phyloP scores from a whole-genome alignment of 495 filamentous ascomycete genomes.

The Bryoglossum gracile region DNA sequence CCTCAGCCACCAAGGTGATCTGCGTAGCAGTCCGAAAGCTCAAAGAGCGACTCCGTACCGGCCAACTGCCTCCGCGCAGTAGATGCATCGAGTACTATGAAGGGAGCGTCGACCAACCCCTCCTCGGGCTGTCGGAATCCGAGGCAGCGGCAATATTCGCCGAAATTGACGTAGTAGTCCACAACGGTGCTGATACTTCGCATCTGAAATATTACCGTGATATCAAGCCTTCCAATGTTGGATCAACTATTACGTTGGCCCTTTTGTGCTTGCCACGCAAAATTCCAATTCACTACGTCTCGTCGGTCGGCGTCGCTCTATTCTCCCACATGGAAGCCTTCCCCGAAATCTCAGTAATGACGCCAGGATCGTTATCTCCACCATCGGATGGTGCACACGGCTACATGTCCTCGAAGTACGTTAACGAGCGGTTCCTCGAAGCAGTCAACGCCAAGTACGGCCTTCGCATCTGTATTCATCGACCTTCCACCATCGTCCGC shows the following conservation, averaged over 20 bases:
- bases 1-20: no score
- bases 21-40: no score
- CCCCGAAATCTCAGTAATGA: neutral
- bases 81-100: no score
- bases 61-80: no score
- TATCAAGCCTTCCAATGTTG: neutral
- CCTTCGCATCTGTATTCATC: neutral
- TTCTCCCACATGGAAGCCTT: neutral
- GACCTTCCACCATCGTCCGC: neutral
- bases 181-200: slow-evolving; percentile 15
- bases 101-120: no score
- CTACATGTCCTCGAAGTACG: neutral
- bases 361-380: neutral
- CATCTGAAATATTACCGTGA: neutral
- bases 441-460: neutral
- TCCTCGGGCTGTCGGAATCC: no score
- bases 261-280: neutral
- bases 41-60: no score
- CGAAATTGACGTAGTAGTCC: slow-evolving; percentile 23
- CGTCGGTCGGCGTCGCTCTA: neutral
- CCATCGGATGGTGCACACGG: neutral
- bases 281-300: neutral
- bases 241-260: neutral
- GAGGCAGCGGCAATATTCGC: no score
- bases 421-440: neutral